Evolutionary conservation across 2,329 filamentous ascomycete species (phyloP), one percentile per base, ranked within the genome.

Genomic region (Aspergillus awamori): DNA sequence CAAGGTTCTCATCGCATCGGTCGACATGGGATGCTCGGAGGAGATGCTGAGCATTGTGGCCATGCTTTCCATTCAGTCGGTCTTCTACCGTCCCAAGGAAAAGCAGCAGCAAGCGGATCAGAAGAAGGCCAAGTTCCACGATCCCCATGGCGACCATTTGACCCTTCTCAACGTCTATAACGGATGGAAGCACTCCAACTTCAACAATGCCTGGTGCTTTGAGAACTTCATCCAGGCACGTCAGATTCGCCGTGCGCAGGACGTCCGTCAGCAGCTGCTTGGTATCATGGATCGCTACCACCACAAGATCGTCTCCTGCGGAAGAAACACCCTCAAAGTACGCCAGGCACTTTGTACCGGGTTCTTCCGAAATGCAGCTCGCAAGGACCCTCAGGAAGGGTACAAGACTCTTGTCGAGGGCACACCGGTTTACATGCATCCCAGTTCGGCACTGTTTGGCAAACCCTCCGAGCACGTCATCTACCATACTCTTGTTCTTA

Each of bases 371-470:
- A 97, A 97, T 76, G 87, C 90, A 1, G 93, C 95, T 0, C 88
- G 95, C 70, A 99, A 99, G 77, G 95, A 98, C 69, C 94, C 94
- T 0, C 89, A 94, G 68, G 95, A 98, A 75, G 95, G 95, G 20
- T 99, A 97, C 82, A 98, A 97, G 83, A 99, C 96, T 26, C 85
- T 99, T 22, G 95, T 93, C 62, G 95, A 99, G 80, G 90, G 92
- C 39, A 98, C 94, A 2, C 92, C 93, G 0, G 94, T 99, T 0
- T 97, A 96, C 76, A 85, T 99, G 78, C 96, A 99, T 78, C 95
- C 95, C 0, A 90, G 87, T 64, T 96, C 91, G 8, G 91, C 94
- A 8, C 81, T 99, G 13, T 99, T 98, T 71, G 95, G 95, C 56
- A 98, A 98, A 78, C 91, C 94, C 62, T 90, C 93, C 0, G 95